Conservation (phyloP, 768 basidiomycete species). For the Boletus subparvulus region DNA sequence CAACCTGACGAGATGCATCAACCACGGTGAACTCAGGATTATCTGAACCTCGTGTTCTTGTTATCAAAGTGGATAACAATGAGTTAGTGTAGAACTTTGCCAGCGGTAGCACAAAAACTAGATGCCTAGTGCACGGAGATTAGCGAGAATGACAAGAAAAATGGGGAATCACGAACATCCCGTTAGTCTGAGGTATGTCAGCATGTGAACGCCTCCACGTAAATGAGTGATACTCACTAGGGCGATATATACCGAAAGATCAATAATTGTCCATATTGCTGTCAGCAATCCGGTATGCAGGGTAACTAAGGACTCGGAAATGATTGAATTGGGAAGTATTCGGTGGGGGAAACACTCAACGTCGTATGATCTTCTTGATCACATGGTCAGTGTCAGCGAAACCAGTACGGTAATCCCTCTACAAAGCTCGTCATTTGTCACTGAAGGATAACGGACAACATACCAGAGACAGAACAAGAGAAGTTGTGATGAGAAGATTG, state of each 20-base stretch:
- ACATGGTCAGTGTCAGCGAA: slow-evolving; percentile 38
- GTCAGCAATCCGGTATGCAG: slow-evolving; percentile 42
- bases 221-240: slow-evolving; percentile 11
- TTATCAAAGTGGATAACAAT: slow-evolving; percentile 34
- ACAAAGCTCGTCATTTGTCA: background rate
- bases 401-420: slow-evolving; percentile 40
- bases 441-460: slow-evolving; percentile 6
- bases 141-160: background rate
- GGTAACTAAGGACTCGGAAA: slow-evolving; percentile 35
- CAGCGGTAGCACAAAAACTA: slow-evolving; percentile 33
- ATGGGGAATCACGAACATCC: slow-evolving; percentile 9
- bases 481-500: slow-evolving; percentile 47
- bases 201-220: background rate
- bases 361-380: slow-evolving; percentile 37
- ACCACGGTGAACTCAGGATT: slow-evolving; percentile 25
- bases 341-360: slow-evolving; percentile 10
- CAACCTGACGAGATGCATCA: slow-evolving; percentile 20
- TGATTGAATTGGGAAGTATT: background rate
- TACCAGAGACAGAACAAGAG: slow-evolving; percentile 45
- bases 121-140: slow-evolving; percentile 18
- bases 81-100: slow-evolving; percentile 39
- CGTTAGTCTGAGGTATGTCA: slow-evolving; percentile 23
- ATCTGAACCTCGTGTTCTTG: slow-evolving; percentile 22
- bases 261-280: slow-evolving; percentile 35
- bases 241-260: slow-evolving; percentile 31